A percentile compares a stretch with the other conserved stretches of the same genome.
Evolutionary conservation across 2,329 filamentous ascomycete species (phyloP).

Genomic region (Aureobasidium sp.): DNA sequence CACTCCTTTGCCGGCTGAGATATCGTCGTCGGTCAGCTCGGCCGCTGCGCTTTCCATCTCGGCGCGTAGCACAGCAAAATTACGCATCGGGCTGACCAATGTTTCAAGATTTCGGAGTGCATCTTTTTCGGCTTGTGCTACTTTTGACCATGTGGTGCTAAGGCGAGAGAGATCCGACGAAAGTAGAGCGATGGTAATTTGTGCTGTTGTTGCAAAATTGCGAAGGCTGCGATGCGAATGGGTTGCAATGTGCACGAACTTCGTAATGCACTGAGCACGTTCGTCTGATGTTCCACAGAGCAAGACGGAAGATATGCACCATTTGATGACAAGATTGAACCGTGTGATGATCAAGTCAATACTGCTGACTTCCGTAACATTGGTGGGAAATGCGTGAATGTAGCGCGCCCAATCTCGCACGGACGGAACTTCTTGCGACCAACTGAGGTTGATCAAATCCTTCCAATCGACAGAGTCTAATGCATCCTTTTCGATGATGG

Average conservation of each 20-base stretch:
- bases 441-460: slow-evolving; percentile 73
- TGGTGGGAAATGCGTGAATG: slow-evolving; percentile 32
- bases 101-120: slow-evolving; percentile 61
- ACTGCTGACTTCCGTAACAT: slow-evolving; percentile 49
- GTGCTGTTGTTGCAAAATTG: slow-evolving; percentile 78
- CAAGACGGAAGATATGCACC: slow-evolving; percentile 71
- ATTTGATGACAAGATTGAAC: slow-evolving; percentile 84
- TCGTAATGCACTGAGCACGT: slow-evolving; percentile 66
- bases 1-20: slow-evolving; percentile 52
- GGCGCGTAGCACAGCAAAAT: slow-evolving; percentile 65
- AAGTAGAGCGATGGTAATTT: slow-evolving; percentile 68
- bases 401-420: slow-evolving; percentile 66
- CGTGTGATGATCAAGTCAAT: slow-evolving; percentile 78
- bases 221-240: slow-evolving; percentile 61
- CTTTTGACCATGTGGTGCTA: slow-evolving; percentile 60
- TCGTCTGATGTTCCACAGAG: slow-evolving; percentile 64
- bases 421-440: slow-evolving; percentile 53
- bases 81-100: slow-evolving; percentile 66
- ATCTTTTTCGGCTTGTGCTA: slow-evolving; percentile 56
- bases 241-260: slow-evolving; percentile 71
- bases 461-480: slow-evolving; percentile 84
- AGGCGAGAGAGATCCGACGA: slow-evolving; percentile 61
- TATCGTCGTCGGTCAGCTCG: neutral
- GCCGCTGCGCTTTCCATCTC: slow-evolving; percentile 61
- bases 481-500: slow-evolving; percentile 76